Evolutionary conservation across 2,329 filamentous ascomycete species (phyloP).

Genomic region (Leptodontidium sp.): DNA sequence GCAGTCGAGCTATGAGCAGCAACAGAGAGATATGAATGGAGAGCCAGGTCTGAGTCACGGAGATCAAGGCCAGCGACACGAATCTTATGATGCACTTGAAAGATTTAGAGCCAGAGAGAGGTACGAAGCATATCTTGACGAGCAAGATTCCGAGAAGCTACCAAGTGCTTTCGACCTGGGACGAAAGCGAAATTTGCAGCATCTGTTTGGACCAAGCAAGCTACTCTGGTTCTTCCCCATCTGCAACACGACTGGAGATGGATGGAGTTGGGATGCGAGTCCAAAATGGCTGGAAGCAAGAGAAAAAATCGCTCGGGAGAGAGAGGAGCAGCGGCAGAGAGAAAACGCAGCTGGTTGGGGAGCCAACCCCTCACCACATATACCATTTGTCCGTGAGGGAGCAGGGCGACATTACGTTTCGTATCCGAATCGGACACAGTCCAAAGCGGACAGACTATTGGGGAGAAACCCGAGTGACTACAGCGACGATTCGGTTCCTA

Average conservation of each 20-base stretch:
- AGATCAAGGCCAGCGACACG: conserved; percentile 30
- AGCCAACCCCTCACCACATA: conserved; percentile 30
- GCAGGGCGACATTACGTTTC: conserved; percentile 45
- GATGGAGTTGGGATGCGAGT: conserved; percentile 93
- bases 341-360: conserved; percentile 77
- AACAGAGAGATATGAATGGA: conserved; percentile 72
- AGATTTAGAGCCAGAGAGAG: conserved; percentile 69
- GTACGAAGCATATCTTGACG: conserved; percentile 85
- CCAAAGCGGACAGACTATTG: conserved; percentile 49
- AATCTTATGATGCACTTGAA: conserved; percentile 62
- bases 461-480: conserved; percentile 45
- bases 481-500: conserved; percentile 40
- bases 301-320: conserved; percentile 65
- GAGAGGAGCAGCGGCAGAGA: conserved; percentile 66
- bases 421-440: conserved; percentile 37
- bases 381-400: conserved; percentile 34
- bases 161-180: conserved; percentile 95
- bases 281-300: conserved; percentile 78
- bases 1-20: conserved; percentile 63
- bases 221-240: conserved; percentile 83
- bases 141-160: conserved; percentile 85
- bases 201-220: conserved; percentile 81
- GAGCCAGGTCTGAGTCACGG: conserved; percentile 28
- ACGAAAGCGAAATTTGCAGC: conserved; percentile 77
- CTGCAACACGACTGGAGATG: conserved; percentile 86